These are phyloP conservation scores for Chaetomium tenue DNA, from an alignment of 495 filamentous ascomycete species.

Conservation along the genomic window DNA sequence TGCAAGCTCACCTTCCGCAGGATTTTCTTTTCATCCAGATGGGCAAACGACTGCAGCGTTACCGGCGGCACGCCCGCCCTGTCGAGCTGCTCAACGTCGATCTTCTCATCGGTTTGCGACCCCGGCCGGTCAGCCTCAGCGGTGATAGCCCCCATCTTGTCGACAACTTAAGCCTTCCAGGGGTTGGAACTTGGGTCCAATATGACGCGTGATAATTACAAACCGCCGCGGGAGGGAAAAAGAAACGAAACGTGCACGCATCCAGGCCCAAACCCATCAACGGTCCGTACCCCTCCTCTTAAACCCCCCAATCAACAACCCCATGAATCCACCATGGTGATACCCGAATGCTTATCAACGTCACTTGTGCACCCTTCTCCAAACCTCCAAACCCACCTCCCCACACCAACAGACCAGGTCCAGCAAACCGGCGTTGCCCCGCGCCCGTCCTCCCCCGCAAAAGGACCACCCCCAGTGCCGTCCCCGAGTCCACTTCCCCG, in stretches of 20 bases:
- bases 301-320: neutral
- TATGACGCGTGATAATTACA: neutral
- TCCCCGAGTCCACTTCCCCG: constrained; percentile 12
- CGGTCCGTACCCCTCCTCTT: neutral
- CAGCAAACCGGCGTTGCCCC: too few relatives aligned
- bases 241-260: neutral
- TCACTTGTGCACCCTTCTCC: neutral
- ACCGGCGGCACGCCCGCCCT: neutral
- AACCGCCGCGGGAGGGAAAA: neutral
- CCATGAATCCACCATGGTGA: neutral
- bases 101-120: constrained; percentile 4
- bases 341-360: neutral
- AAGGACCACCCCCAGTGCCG: neutral
- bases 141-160: neutral
- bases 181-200: too few relatives aligned
- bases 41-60: constrained; percentile 38
- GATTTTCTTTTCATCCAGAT: constrained; percentile 48
- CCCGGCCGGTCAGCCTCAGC: neutral
- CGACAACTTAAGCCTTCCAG: neutral
- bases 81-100: constrained; percentile 15
- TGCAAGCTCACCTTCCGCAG: constrained; percentile 42
- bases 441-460: constrained; percentile 3
- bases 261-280: neutral
- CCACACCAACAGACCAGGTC: neutral
- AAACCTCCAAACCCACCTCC: neutral